These are phyloP conservation scores for Phialophora macrospora DNA, from an alignment of 2,329 filamentous ascomycete species.

Conservation along the genomic window DNA sequence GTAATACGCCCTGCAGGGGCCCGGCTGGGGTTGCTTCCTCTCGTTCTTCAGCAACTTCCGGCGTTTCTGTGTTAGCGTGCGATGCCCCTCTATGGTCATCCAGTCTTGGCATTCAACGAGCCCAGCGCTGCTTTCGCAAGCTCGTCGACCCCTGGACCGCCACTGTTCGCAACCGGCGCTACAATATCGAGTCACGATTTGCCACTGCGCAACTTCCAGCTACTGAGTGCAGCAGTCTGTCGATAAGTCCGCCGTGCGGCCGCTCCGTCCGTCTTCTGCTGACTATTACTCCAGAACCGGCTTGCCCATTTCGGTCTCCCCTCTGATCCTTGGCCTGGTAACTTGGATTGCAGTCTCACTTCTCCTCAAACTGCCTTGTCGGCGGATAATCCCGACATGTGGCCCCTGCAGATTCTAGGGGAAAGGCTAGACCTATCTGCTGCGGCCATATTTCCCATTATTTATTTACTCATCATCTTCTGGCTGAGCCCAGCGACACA, in stretches of 20 bases:
- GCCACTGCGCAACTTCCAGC: neutral
- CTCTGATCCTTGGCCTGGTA: too few species aligned
- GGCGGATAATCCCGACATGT: neutral
- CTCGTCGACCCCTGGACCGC: neutral
- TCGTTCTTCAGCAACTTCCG: neutral
- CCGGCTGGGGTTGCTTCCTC: neutral
- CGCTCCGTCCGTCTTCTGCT: neutral
- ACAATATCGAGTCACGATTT: neutral
- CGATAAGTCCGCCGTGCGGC: neutral
- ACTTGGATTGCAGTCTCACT: too few species aligned
- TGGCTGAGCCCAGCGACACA: neutral
- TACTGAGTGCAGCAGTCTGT: neutral
- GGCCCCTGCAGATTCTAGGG: neutral
- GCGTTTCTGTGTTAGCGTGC: neutral
- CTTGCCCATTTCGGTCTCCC: too few species aligned
- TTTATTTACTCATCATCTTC: slow-evolving; percentile 1
- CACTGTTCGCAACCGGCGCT: neutral
- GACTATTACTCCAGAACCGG: neutral
- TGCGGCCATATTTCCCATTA: neutral
- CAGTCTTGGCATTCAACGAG: too few species aligned
- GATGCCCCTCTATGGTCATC: neutral
- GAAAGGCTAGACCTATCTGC: neutral
- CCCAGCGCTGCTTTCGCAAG: too few species aligned
- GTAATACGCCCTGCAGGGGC: neutral
- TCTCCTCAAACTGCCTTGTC: too few species aligned